phyloP scores from a whole-genome alignment of 2,329 filamentous ascomycete genomes.

The Diaporthe vaccinii region DNA sequence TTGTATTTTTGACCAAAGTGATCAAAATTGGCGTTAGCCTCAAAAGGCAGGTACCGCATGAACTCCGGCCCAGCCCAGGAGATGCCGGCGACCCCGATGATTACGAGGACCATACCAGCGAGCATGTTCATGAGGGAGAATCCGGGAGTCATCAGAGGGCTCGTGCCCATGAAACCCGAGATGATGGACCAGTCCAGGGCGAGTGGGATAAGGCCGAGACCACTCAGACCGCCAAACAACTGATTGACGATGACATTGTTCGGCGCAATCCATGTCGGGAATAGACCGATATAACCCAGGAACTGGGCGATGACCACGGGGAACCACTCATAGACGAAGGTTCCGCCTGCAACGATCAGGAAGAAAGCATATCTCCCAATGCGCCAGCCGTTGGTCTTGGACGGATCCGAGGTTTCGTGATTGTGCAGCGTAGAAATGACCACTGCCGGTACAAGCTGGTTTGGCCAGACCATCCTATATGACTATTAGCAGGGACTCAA shows the following conservation, averaged over 20 bases:
- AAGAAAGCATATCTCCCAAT: conserved; percentile 34
- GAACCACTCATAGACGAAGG: conserved; percentile 32
- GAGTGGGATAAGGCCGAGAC: conserved; percentile 23
- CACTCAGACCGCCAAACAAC: conserved; percentile 21
- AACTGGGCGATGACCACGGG: conserved; percentile 31
- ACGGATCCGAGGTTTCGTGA: conserved; percentile 61
- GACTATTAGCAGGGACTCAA: neutral
- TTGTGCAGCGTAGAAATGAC: conserved; percentile 77
- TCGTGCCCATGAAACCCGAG: conserved; percentile 14
- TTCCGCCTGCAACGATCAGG: neutral
- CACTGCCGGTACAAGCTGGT: conserved; percentile 70
- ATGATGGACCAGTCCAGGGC: conserved; percentile 32
- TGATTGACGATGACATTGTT: conserved; percentile 31
- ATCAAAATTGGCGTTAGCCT: conserved; percentile 22
- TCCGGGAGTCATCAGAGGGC: conserved; percentile 23
- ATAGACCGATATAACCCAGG: conserved; percentile 11
- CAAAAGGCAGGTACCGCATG: conserved; percentile 27
- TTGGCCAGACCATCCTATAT: conserved; percentile 71
- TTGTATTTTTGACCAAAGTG: conserved; percentile 3
- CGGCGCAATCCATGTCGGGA: conserved; percentile 28
- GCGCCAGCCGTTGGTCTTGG: conserved; percentile 32
- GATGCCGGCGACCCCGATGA: conserved; percentile 13
- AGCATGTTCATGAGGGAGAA: conserved; percentile 32
- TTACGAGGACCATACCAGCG: conserved; percentile 22
- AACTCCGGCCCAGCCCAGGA: conserved; percentile 28